Base-by-base conservation (phyloP, 495 filamentous ascomycete genomes). In the Mytilinidion resinicola region DNA sequence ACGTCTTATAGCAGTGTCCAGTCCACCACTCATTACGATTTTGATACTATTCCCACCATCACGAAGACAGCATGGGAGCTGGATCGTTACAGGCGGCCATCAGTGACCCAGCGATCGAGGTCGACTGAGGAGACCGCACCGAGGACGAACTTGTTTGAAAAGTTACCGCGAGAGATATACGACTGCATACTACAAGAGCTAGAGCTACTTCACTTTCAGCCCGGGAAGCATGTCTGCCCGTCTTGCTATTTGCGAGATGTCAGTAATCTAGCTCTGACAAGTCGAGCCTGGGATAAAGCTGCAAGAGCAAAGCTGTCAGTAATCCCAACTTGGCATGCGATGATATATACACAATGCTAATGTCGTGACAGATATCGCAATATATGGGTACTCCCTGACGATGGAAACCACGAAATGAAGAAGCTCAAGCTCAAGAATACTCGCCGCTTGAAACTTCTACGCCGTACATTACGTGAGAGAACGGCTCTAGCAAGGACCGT, bases 181-280 rank as follows among this genome's bases (percentile, higher is more conserved):
- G 75, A 82, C 53, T 78, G 73, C 46, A 80, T 86, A 33, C 58
- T 84, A 9, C 71, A 73, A 38, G 77, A 80, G 48, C 58, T 86
- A 12, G 73, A 79, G 43, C 57, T 63, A 7, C 52, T 82, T 41
- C 81, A 86, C 59, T 48, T 74, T 70, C 20, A 55, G 48, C 17
- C 67, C 69, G 15, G 66, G 68, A 33, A 74, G 74, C 59, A 67
- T 65, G 74, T 76, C 41, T 93, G 90, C 65, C 77, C 83, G 54
- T 88, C 86, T 60, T 91, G 89, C 72, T 89, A 84, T 71, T 84
- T 89, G 74, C 82, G 86, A 51, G 88, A 93, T 66, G 68, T 91
- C 25, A 83, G 82, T 63, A 77, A 80, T 51, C 76, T 90, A 34
- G 81, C 84, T 38, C 64, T 90, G 54, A 86, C 82, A 34, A 84